Base-by-base conservation (phyloP, 2,329 filamentous ascomycete genomes). In the Aspergillus japonicus region DNA sequence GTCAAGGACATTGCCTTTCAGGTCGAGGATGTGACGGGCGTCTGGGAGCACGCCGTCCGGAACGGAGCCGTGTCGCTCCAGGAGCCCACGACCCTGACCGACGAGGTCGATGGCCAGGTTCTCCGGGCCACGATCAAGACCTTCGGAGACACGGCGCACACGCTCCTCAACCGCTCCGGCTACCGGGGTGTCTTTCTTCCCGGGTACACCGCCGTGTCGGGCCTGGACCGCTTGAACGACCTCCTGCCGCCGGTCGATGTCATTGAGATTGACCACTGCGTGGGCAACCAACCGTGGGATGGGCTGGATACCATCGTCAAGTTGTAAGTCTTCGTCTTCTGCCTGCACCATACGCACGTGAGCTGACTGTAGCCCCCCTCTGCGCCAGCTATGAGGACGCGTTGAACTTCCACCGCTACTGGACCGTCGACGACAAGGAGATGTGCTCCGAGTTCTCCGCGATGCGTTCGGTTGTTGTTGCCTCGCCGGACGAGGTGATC, bases 241-340 rank as follows among this genome's bases (percentile, higher is more conserved):
- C 66, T 70, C 47, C 79, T 90, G 3, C 91, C 92, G 0, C 64
- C 77, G 0, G 83, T 96, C 19, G 75, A 81, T 6, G 83, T 96
- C 54, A 82, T 85, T 60, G 87, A 87, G 68, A 91, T 96, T 77
- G 92, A 96, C 78, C 92, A 96, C 82, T 96, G 92, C 78, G 92
- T 96, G 68, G 93, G 92, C 69, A 96, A 96, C 82, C 92, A 96
- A 81, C 87, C 90, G 75, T 96, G 92, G 92, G 83, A 90, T 75
- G 87, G 91, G 70, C 92, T 96, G 78, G 82, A 87, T 56, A 74
- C 76, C 10, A 79, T 80, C 21, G 86, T 85, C 65, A 80, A 80
- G 54, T 87, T 84, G 77, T 80, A 71, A 31, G 52, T 50, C 10
- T 14, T 19, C 7, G 19, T 24, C 49, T 33, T 19, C 14, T 35